Conservation (phyloP, 306 rosid genomes). For the Cucurbita ficifolia region DNA sequence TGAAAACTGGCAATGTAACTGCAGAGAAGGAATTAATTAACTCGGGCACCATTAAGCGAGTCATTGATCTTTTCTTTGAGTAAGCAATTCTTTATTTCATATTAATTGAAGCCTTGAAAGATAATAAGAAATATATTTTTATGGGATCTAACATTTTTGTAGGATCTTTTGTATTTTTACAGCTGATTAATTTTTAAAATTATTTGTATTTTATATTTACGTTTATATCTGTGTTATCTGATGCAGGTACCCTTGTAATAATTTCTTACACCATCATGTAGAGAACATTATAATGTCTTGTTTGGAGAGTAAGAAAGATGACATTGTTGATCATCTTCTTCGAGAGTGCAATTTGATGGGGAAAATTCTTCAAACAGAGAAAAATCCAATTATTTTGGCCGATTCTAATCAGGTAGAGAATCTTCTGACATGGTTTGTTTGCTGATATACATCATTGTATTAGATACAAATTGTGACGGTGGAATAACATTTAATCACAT, state of each 20-base stretch:
- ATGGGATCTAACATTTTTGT: not conserved
- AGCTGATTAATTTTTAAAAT: not conserved
- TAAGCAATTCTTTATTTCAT: conserved; percentile 25
- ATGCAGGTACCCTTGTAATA: conserved; percentile 90
- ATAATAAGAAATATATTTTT: not conserved
- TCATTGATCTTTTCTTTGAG: conserved; percentile 96
- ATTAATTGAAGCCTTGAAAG: not conserved
- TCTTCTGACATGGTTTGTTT: not conserved
- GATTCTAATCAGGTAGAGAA: conserved; percentile 44
- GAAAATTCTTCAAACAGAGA: conserved; percentile 60
- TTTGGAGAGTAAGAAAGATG: conserved; percentile 72
- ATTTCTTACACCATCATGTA: conserved; percentile 76
- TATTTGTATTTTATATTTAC: not conserved
- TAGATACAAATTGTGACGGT: not conserved
- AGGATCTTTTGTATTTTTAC: not conserved
- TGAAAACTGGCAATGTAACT: conserved; percentile 59
- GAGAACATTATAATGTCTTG: conserved; percentile 75
- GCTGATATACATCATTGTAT: not conserved
- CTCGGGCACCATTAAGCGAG: conserved; percentile 75
- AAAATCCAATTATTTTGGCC: conserved; percentile 40
- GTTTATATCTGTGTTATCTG: conserved; percentile 3
- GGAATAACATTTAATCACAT: not conserved
- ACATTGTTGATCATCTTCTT: conserved; percentile 61
- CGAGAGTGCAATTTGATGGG: conserved; percentile 72
- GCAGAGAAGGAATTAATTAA: conserved; percentile 76